A percentile compares a stretch with the other conserved stretches of the same genome.
Evolutionary conservation across 306 rosid genomes (phyloP).

Genomic region (Arachis stenosperma): DNA sequence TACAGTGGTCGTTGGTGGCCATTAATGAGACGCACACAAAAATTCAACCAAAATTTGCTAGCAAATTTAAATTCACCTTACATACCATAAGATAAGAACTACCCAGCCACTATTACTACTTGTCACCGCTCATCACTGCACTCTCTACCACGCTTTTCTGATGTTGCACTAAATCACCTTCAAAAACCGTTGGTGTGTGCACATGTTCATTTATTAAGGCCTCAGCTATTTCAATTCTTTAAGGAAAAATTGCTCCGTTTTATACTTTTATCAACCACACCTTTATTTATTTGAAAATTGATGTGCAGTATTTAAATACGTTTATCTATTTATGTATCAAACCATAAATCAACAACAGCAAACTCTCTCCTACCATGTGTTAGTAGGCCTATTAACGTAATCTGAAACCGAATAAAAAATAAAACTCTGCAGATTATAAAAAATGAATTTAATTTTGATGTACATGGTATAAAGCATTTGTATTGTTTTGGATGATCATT

Average conservation of each 20-base stretch:
- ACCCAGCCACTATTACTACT: too few species aligned
- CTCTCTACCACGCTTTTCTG: neutral
- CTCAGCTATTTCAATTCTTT: constrained; percentile 6
- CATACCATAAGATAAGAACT: too few species aligned
- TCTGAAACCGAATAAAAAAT: neutral
- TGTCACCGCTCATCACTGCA: neutral
- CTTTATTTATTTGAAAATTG: too few species aligned
- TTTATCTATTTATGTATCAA: neutral
- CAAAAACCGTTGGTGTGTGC: constrained; percentile 32
- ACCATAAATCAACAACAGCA: neutral
- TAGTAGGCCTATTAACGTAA: neutral
- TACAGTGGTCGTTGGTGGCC: neutral
- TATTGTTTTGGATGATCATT: too few species aligned
- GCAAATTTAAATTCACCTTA: constrained; percentile 24
- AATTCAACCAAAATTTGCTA: neutral
- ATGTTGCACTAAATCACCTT: neutral
- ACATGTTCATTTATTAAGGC: constrained; percentile 35
- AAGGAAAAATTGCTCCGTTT: too few species aligned
- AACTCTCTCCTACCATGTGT: neutral
- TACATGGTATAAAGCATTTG: too few species aligned
- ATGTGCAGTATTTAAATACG: too few species aligned
- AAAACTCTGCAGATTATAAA: too few species aligned
- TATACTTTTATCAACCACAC: too few species aligned
- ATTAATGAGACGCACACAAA: constrained; percentile 30
- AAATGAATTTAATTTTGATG: too few species aligned